phyloP scores from a whole-genome alignment of 202 grass and related monocot genomes.

The Setaria viridis region DNA sequence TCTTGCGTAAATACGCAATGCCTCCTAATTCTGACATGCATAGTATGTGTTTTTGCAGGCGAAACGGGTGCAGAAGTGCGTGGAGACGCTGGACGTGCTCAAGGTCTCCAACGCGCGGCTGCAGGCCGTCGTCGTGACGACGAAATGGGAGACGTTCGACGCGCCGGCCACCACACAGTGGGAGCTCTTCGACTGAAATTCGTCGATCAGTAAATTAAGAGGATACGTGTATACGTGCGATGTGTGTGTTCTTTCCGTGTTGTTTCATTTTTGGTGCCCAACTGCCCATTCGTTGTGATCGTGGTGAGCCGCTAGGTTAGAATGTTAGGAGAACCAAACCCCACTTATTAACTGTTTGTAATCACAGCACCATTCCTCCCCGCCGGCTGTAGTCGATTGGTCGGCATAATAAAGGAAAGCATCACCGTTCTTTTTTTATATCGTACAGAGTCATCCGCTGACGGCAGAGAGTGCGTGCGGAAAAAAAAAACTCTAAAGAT shows the following conservation, averaged over 20 bases:
- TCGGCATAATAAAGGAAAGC: slow-evolving; percentile 49
- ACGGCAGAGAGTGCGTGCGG: too few relatives aligned
- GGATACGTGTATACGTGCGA: slow-evolving; percentile 17
- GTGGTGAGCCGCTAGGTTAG: slow-evolving; percentile 42
- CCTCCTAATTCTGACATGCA: neutral
- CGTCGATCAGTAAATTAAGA: neutral
- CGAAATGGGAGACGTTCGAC: slow-evolving; percentile 94
- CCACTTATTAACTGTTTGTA: slow-evolving; percentile 39
- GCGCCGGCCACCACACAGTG: slow-evolving; percentile 66
- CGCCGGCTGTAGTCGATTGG: slow-evolving; percentile 26
- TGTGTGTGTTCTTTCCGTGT: neutral
- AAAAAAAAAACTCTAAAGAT: too few relatives aligned
- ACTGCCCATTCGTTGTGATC: slow-evolving; percentile 27
- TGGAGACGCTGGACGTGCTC: slow-evolving; percentile 88
- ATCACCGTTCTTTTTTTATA: slow-evolving; percentile 17
- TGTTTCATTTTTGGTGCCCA: slow-evolving; percentile 46
- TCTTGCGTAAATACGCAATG: too few relatives aligned
- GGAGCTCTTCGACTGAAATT: slow-evolving; percentile 88
- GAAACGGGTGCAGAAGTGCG: slow-evolving; percentile 96
- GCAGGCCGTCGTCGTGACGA: slow-evolving; percentile 69
- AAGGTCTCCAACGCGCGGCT: slow-evolving; percentile 76
- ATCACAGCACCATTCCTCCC: slow-evolving; percentile 31
- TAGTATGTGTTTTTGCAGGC: slow-evolving; percentile 45
- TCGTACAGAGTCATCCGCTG: neutral
- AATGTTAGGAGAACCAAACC: slow-evolving; percentile 15